Conservation (phyloP, 2,329 filamentous ascomycete species). For the Myrmaecium sp. region DNA sequence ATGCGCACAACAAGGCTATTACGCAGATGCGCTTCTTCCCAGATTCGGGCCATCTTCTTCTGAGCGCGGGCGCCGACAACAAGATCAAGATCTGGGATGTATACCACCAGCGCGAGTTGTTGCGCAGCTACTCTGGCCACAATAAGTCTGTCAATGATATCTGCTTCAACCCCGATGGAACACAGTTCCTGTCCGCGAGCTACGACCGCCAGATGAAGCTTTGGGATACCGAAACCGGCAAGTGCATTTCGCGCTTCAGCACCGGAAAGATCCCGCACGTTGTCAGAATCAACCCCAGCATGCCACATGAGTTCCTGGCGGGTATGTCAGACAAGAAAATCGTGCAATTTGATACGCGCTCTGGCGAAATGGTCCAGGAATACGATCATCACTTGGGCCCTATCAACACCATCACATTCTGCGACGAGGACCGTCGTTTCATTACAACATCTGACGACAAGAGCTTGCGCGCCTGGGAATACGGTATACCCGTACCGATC, state of each 20-base stretch:
- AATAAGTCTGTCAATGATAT: slow-evolving; percentile 80
- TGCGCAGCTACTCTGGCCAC: slow-evolving; percentile 86
- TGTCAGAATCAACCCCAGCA: slow-evolving; percentile 70
- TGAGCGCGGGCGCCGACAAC: slow-evolving; percentile 78
- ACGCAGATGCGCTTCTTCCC: slow-evolving; percentile 87
- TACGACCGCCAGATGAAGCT: slow-evolving; percentile 95
- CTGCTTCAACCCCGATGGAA: slow-evolving; percentile 68
- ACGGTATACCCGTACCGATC: slow-evolving; percentile 94
- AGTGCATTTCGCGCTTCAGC: slow-evolving; percentile 74
- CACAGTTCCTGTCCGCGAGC: slow-evolving; percentile 74
- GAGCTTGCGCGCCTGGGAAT: slow-evolving; percentile 91
- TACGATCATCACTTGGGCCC: slow-evolving; percentile 98
- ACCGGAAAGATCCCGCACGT: slow-evolving; percentile 94
- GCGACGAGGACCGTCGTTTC: slow-evolving; percentile 86
- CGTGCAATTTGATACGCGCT: slow-evolving; percentile 82
- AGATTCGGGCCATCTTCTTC: slow-evolving; percentile 65
- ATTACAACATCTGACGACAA: slow-evolving; percentile 98
- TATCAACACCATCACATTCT: slow-evolving; percentile 93
- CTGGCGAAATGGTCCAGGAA: slow-evolving; percentile 74
- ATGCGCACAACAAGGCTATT: slow-evolving; percentile 66
- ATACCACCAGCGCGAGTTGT: slow-evolving; percentile 73
- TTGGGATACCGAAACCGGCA: slow-evolving; percentile 93
- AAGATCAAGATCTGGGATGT: slow-evolving; percentile 92
- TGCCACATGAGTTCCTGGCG: slow-evolving; percentile 77
- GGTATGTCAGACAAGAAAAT: slow-evolving; percentile 99